A percentile compares a stretch with the other conserved stretches of the same genome.
Evolutionary conservation across 495 filamentous ascomycete species (phyloP).

Genomic region (Penicillium canariense): DNA sequence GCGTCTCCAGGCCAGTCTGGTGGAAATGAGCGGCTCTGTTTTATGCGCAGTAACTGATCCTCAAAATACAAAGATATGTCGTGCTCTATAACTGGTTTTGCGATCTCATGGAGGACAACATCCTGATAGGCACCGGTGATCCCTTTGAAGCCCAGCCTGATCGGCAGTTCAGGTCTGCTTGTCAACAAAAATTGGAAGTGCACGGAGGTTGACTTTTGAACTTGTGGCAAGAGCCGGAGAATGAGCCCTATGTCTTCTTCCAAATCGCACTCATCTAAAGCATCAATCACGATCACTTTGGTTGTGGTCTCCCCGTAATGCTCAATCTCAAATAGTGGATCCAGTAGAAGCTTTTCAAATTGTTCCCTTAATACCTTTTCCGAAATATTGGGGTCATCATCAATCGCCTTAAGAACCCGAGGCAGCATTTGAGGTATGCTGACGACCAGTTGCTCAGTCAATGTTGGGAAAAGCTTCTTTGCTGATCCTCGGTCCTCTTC

Average conservation of each 20-base stretch:
- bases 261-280: conserved; percentile 49
- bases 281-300: conserved; percentile 46
- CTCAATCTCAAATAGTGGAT: conserved; percentile 27
- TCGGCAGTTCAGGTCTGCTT: conserved; percentile 44
- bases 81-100: conserved; percentile 14
- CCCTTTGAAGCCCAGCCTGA: conserved; percentile 28
- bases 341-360: conserved; percentile 46
- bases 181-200: conserved; percentile 32
- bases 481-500: conserved; percentile 39
- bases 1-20: background rate
- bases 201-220: conserved; percentile 4
- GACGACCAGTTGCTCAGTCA: conserved; percentile 38
- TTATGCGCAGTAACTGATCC: background rate
- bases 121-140: conserved; percentile 17
- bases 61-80: conserved; percentile 20
- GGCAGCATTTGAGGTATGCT: conserved; percentile 23
- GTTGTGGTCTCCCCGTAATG: background rate
- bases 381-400: conserved; percentile 30
- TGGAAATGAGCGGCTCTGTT: background rate
- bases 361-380: conserved; percentile 41
- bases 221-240: conserved; percentile 29
- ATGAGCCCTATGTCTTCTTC: conserved; percentile 38
- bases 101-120: conserved; percentile 24
- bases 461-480: conserved; percentile 39
- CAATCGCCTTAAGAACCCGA: conserved; percentile 33